A percentile compares a stretch with the other conserved stretches of the same genome.
Evolutionary conservation across 1,284 basidiomycete species (phyloP).

Genomic region (Neolentinus lepideus): DNA sequence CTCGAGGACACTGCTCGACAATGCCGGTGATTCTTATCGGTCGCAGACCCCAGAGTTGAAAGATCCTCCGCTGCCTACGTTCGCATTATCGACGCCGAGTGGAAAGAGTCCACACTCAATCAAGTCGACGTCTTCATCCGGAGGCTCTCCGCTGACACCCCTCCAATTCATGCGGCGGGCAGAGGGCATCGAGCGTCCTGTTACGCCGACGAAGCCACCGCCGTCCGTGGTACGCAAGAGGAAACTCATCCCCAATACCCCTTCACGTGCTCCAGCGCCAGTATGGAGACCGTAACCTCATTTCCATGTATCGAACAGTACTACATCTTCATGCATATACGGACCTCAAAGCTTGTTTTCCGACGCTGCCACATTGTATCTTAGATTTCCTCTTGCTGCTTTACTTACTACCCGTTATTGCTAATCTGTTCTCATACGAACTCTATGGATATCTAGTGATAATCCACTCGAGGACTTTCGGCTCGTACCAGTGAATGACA

Average conservation of each 20-base stretch:
- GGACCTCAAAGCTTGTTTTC: background rate
- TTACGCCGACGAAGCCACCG: conserved; percentile 34
- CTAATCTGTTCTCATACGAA: background rate
- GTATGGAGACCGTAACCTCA: conserved; percentile 15
- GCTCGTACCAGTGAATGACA: no score
- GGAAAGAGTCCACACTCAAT: conserved; percentile 38
- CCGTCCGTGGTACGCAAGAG: conserved; percentile 11
- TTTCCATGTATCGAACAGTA: background rate
- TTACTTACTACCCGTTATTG: background rate
- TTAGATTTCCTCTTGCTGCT: background rate
- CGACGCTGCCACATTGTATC: background rate
- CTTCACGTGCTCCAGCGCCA: conserved; percentile 6
- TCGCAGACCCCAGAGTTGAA: conserved; percentile 67
- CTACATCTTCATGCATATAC: background rate
- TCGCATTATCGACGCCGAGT: conserved; percentile 40
- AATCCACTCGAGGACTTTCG: no score
- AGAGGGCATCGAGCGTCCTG: conserved; percentile 35
- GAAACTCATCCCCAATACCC: conserved; percentile 11
- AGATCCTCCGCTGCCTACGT: conserved; percentile 34
- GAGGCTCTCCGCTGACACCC: conserved; percentile 29
- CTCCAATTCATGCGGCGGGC: conserved; percentile 52
- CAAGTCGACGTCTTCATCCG: conserved; percentile 35
- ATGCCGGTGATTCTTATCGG: conserved; percentile 33
- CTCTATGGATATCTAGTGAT: no score
- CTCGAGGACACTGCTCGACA: conserved; percentile 61